A percentile compares a stretch with the other conserved stretches of the same genome.
Evolutionary conservation across 768 basidiomycete species (phyloP).

Genomic region (Mycena sanguinolenta): DNA sequence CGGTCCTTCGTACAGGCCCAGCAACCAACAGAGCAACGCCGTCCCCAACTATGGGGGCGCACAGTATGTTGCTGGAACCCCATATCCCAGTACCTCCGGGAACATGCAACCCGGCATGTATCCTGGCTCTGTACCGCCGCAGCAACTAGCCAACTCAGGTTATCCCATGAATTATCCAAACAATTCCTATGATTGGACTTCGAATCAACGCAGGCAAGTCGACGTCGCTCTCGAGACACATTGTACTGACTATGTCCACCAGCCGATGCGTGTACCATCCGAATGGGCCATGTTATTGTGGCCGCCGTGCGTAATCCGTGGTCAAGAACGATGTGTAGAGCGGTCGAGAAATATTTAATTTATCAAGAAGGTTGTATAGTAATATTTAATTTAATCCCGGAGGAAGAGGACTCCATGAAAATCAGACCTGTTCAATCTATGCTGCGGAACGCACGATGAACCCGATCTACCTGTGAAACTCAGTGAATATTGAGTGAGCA

Average conservation of each 20-base stretch:
- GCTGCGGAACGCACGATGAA: too few species aligned
- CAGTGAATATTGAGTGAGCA: too few species aligned
- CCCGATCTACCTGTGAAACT: too few species aligned
- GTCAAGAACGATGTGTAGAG: too few species aligned
- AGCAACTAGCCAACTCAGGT: background rate
- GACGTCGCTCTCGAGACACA: background rate
- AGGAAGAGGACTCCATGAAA: too few species aligned
- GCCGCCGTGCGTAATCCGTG: background rate
- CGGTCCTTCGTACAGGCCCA: background rate
- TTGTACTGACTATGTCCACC: background rate
- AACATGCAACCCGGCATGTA: background rate
- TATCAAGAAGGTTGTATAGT: too few species aligned
- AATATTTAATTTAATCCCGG: too few species aligned
- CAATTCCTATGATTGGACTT: background rate
- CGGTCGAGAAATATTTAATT: too few species aligned
- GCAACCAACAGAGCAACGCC: background rate
- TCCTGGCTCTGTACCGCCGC: background rate
- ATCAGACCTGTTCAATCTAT: too few species aligned
- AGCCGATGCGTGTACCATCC: background rate
- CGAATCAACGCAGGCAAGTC: background rate
- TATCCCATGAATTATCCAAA: background rate
- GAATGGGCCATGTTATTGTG: constrained; percentile 4
- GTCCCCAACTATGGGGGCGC: background rate
- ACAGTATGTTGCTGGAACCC: background rate
- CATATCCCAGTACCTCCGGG: too few species aligned